Evolutionary conservation across 208 protist species (phyloP).

Genomic region (Herpetomonas samuelpessoai): DNA sequence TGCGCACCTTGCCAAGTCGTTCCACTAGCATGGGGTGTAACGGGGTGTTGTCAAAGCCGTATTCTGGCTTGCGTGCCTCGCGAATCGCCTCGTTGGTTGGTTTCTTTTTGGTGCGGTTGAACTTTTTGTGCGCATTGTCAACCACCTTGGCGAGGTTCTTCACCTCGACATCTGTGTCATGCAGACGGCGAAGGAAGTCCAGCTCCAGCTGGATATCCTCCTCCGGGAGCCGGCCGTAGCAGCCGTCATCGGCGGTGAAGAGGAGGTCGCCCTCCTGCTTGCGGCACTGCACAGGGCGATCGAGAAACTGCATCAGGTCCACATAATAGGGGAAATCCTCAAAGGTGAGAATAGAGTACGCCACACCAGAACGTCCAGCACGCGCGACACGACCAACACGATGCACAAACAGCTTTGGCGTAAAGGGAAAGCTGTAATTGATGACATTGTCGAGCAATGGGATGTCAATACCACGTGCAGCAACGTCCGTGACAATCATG

Average conservation of each 20-base stretch:
- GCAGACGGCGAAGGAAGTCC: constrained; percentile 73
- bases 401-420: constrained; percentile 97
- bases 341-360: constrained; percentile 94
- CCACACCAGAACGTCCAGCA: constrained; percentile 95
- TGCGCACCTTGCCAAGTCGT: constrained; percentile 35
- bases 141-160: constrained; percentile 78
- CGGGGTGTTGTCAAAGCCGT: constrained; percentile 71
- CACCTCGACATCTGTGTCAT: constrained; percentile 69
- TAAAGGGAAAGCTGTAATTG: constrained; percentile 99
- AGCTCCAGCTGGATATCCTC: constrained; percentile 86
- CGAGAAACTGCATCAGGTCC: constrained; percentile 87
- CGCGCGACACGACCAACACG: constrained; percentile 98
- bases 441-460: constrained; percentile 99
- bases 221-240: constrained; percentile 85
- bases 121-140: constrained; percentile 88
- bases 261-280: constrained; percentile 55
- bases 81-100: constrained; percentile 87
- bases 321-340: constrained; percentile 96
- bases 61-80: constrained; percentile 71
- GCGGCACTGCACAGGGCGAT: constrained; percentile 62
- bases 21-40: constrained; percentile 86
- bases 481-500: constrained; percentile 99
- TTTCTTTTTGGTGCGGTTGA: constrained; percentile 87
- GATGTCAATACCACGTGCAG: constrained; percentile 99
- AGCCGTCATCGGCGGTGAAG: constrained; percentile 83